These are phyloP conservation scores for Haematococcus lacustris DNA, from an alignment of 139 green algal genomes.

Conservation along the genomic window DNA sequence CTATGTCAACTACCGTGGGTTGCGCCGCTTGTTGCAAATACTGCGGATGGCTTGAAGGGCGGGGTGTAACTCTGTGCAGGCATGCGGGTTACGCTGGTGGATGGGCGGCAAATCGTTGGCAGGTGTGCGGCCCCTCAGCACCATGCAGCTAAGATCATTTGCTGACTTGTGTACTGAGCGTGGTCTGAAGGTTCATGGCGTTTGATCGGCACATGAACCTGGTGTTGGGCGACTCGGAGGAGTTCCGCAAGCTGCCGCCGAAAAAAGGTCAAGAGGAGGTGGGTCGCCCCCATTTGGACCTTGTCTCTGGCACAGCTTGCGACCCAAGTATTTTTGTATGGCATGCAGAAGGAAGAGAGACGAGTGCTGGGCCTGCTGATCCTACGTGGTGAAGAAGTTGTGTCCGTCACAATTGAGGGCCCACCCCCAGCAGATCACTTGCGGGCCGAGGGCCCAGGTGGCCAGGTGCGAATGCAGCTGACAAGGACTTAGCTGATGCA, in stretches of 20 bases:
- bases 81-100: slow-evolving; percentile 78
- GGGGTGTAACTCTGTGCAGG: slow-evolving; percentile 38
- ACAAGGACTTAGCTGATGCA: too few relatives aligned
- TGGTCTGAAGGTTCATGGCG: slow-evolving; percentile 97
- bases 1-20: slow-evolving; percentile 95
- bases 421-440: slow-evolving; percentile 80
- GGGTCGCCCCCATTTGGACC: not conserved
- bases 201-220: slow-evolving; percentile 99
- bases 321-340: too few relatives aligned
- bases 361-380: slow-evolving; percentile 92
- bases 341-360: slow-evolving; percentile 80
- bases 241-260: slow-evolving; percentile 88
- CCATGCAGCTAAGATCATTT: not conserved
- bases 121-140: slow-evolving; percentile 40
- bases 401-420: slow-evolving; percentile 92
- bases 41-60: not conserved
- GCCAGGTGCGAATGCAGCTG: too few relatives aligned
- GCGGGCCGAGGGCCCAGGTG: slow-evolving; percentile 13
- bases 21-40: not conserved
- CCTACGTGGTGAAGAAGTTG: slow-evolving; percentile 89
- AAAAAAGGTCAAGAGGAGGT: slow-evolving; percentile 92
- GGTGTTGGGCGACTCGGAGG: slow-evolving; percentile 93
- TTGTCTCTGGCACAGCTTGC: too few relatives aligned
- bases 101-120: slow-evolving; percentile 87
- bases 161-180: not conserved